Evolutionary conservation across 116 monocot genomes (phyloP), one percentile per base, ranked within the genome.

Genomic region (Zostera marina): DNA sequence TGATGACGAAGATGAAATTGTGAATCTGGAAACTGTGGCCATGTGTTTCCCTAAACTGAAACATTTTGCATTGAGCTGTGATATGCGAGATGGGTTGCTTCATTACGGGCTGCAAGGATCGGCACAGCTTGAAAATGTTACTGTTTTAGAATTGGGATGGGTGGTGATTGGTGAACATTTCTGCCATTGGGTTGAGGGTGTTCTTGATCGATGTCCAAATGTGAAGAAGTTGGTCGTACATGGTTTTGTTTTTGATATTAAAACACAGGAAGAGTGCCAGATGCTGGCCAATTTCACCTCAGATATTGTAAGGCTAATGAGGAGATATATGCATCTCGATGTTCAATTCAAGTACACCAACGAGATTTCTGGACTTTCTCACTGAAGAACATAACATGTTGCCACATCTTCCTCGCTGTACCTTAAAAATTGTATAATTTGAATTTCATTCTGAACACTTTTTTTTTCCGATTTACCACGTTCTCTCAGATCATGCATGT

Each of bases 1-100:
- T 66, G 96, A 85, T 52, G 85, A 96, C 22, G 96, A 89, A 52
- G 96, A 96, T 70, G 96, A 96, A 25, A 74, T 82, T 46, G 85
- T 89, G 10, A 82, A 88, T 61, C 68, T 78, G 60, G 96, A 96
- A 66, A 74, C 80, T 38, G 72, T 80, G 65, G 85, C 89, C 64
- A 44, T 66, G 48, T 79, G 75, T 52, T 96, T 88, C 54, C 88
- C 88, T 43, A 64, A 63, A 38, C 75, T 89, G 45, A 66, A 71
- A 38, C 85, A 96, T 51, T 77, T 96, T 57, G 85, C 82, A 4
- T 69, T 96, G 61, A 79, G 88, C 62, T 89, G 80, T 70, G 88
- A 94, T 59, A 47, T 74, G 67, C 79, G 80, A 46, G 82, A 89
- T 72, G 77, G 79, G 13, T 51, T 81, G 56, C 53, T 79, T 39